A percentile compares a stretch with the other conserved stretches of the same genome.
phyloP scores from a whole-genome alignment of 2,329 filamentous ascomycete genomes.

The Ophiosphaerella herpotricha region DNA sequence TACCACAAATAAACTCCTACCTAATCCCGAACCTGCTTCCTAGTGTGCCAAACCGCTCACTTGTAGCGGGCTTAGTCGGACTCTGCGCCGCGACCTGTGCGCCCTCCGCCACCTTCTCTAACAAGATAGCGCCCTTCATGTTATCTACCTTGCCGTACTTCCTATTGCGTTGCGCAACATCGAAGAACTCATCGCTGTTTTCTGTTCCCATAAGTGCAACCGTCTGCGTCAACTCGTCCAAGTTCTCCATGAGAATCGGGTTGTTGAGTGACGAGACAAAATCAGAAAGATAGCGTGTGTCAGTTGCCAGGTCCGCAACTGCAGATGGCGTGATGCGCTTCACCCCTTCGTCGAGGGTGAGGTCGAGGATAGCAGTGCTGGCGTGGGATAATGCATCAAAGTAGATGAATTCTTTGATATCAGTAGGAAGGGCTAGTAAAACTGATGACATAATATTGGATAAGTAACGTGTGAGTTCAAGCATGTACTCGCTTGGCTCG shows the following conservation, averaged over 20 bases:
- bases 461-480: slow-evolving; percentile 88
- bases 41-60: slow-evolving; percentile 42
- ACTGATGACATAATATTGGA: slow-evolving; percentile 97
- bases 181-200: slow-evolving; percentile 96
- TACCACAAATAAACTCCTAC: neutral
- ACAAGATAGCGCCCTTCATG: slow-evolving; percentile 80
- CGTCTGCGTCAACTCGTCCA: slow-evolving; percentile 93
- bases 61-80: slow-evolving; percentile 31
- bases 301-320: slow-evolving; percentile 77
- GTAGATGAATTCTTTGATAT: slow-evolving; percentile 97
- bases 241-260: slow-evolving; percentile 82
- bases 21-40: slow-evolving; percentile 41
- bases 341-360: slow-evolving; percentile 78
- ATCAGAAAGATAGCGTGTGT: slow-evolving; percentile 79
- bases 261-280: slow-evolving; percentile 90
- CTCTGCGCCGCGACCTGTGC: slow-evolving; percentile 42
- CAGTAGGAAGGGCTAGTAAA: slow-evolving; percentile 85
- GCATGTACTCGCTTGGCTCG: slow-evolving; percentile 91
- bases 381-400: slow-evolving; percentile 94
- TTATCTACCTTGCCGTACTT: slow-evolving; percentile 94
- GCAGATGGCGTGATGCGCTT: slow-evolving; percentile 87
- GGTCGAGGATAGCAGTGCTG: slow-evolving; percentile 77
- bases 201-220: slow-evolving; percentile 83
- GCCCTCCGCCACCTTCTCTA: slow-evolving; percentile 71
- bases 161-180: slow-evolving; percentile 84